Evolutionary conservation across 495 filamentous ascomycete genomes (phyloP).

Genomic region (Daldinia bambusicola): DNA sequence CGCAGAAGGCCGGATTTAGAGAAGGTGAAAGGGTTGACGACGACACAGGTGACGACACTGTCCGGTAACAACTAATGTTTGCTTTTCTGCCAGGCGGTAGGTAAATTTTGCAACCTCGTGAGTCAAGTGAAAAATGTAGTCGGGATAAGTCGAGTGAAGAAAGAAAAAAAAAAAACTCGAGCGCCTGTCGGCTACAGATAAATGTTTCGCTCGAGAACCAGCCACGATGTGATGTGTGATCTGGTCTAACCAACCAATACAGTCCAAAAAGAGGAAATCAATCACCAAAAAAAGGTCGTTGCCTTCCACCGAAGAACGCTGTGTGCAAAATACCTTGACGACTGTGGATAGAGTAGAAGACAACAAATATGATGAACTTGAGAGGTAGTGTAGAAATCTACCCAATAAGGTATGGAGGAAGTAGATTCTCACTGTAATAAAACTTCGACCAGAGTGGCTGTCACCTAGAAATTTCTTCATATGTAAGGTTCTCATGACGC

Average conservation of each 20-base stretch:
- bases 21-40: background rate
- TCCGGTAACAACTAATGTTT: background rate
- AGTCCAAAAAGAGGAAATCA: conserved; percentile 20
- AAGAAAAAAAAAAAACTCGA: background rate
- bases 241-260: conserved; percentile 1
- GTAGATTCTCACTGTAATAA: background rate
- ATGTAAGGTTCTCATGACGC: background rate
- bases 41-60: background rate
- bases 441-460: background rate
- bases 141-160: background rate
- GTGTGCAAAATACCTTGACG: background rate
- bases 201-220: background rate
- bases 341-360: background rate
- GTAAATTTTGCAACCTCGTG: background rate
- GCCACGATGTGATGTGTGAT: background rate
- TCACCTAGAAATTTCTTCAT: background rate
- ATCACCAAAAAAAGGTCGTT: conserved; percentile 13
- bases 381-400: background rate
- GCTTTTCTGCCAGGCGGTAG: background rate
- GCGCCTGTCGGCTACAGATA: background rate
- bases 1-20: background rate
- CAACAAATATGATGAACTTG: conserved; percentile 6
- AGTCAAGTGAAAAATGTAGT: background rate
- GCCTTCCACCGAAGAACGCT: conserved; percentile 22
- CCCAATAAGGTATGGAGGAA: background rate